A percentile compares a stretch with the other conserved stretches of the same genome.
Evolutionary conservation across 1,284 basidiomycete species (phyloP).

Genomic region (Rhizoctonia solani): DNA sequence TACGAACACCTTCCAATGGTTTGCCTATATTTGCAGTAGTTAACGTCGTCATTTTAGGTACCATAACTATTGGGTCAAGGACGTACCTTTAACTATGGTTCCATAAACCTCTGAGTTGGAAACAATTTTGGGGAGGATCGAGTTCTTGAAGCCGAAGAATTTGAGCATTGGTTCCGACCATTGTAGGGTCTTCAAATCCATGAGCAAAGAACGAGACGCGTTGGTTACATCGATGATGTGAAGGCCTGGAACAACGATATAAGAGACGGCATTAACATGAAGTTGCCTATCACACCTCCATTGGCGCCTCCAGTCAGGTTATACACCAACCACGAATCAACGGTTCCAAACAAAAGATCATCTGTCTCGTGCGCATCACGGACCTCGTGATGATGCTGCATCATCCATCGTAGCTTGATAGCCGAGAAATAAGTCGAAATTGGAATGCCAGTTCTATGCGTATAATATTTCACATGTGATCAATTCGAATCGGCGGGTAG

Average conservation of each 20-base stretch:
- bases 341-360: slow-evolving; percentile 88
- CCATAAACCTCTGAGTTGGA: slow-evolving; percentile 95
- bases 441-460: slow-evolving; percentile 80
- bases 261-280: neutral
- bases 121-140: slow-evolving; percentile 84
- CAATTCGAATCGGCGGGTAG: slow-evolving; percentile 23
- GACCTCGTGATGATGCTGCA: slow-evolving; percentile 85
- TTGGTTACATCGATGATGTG: slow-evolving; percentile 97
- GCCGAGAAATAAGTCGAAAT: slow-evolving; percentile 97
- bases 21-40: slow-evolving; percentile 48
- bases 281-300: neutral
- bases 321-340: slow-evolving; percentile 96
- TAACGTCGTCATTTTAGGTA: neutral
- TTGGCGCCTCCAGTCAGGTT: slow-evolving; percentile 79
- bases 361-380: slow-evolving; percentile 79
- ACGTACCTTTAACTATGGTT: slow-evolving; percentile 53
- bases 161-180: slow-evolving; percentile 85
- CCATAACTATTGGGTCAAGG: neutral
- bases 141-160: slow-evolving; percentile 83
- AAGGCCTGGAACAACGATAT: slow-evolving; percentile 50
- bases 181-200: slow-evolving; percentile 78
- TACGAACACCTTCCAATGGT: slow-evolving; percentile 74
- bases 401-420: slow-evolving; percentile 96
- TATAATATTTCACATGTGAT: slow-evolving; percentile 15
- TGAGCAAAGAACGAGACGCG: slow-evolving; percentile 92